These are phyloP conservation scores for Aspergillus clavatus DNA, from an alignment of 2,329 filamentous ascomycete genomes.

Conservation along the genomic window DNA sequence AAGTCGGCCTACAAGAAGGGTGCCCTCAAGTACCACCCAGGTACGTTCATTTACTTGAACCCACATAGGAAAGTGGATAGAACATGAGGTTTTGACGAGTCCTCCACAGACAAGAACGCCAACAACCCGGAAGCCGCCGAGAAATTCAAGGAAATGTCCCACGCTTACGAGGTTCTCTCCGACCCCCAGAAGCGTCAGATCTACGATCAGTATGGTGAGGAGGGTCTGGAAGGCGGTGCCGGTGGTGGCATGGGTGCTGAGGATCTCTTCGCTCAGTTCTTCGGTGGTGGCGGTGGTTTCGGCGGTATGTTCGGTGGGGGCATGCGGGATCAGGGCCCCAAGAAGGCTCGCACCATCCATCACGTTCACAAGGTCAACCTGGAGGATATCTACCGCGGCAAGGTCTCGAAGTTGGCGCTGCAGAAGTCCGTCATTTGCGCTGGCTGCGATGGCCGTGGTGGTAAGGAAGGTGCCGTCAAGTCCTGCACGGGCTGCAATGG, in stretches of 20 bases:
- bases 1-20: conserved; percentile 95
- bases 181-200: conserved; percentile 85
- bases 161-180: conserved; percentile 91
- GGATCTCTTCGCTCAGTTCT: conserved; percentile 96
- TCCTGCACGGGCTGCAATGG: conserved; percentile 88
- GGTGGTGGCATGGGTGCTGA: conserved; percentile 89
- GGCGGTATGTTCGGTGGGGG: conserved; percentile 73
- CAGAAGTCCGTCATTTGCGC: conserved; percentile 97
- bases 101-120: conserved; percentile 78
- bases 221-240: conserved; percentile 82
- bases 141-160: conserved; percentile 97
- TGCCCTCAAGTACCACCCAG: conserved; percentile 81
- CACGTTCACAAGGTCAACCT: conserved; percentile 98
- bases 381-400: conserved; percentile 96
- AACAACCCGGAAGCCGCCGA: conserved; percentile 89
- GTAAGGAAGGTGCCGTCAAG: conserved; percentile 97
- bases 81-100: not conserved
- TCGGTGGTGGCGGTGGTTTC: conserved; percentile 70
- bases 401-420: conserved; percentile 93
- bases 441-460: conserved; percentile 88
- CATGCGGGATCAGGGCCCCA: conserved; percentile 74
- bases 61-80: not conserved
- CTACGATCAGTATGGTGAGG: conserved; percentile 97
- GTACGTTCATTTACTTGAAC: conserved; percentile 56
- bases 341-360: conserved; percentile 91